A percentile compares a stretch with the other conserved stretches of the same genome.
Conservation (phyloP, 2,329 filamentous ascomycete species). For the Claviceps citrina region DNA sequence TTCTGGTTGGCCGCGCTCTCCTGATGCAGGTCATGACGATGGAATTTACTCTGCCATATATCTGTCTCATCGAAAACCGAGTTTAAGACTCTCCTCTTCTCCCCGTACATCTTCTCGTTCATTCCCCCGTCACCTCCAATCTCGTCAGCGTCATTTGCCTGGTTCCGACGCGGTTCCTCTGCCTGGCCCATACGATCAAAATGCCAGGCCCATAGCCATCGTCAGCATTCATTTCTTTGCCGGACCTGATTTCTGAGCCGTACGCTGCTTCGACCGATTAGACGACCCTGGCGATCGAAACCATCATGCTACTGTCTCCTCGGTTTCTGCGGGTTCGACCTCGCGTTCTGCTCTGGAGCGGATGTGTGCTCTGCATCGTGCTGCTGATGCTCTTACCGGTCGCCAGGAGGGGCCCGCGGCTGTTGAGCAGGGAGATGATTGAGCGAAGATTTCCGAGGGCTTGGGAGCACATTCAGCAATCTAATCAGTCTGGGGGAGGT, state of each 20-base stretch:
- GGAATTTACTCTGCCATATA: neutral
- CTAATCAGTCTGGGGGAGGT: constrained; percentile 10
- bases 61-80: neutral
- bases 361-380: constrained; percentile 5
- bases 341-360: neutral
- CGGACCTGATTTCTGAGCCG: neutral
- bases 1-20: no score
- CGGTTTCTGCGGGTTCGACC: constrained; percentile 4
- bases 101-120: no score
- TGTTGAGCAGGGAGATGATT: neutral
- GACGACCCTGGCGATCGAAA: neutral
- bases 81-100: neutral
- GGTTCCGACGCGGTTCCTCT: neutral
- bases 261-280: neutral
- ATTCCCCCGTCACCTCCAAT: neutral
- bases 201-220: neutral
- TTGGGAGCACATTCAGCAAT: constrained; percentile 10
- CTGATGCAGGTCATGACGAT: no score
- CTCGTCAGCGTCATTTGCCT: neutral
- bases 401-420: neutral
- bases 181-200: neutral
- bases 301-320: constrained; percentile 5
- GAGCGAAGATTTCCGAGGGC: constrained; percentile 7
- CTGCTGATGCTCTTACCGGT: constrained; percentile 3
- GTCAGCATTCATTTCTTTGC: neutral